Evolutionary conservation across 2,329 filamentous ascomycete genomes (phyloP).

Genomic region (Sporothrix schenckii): DNA sequence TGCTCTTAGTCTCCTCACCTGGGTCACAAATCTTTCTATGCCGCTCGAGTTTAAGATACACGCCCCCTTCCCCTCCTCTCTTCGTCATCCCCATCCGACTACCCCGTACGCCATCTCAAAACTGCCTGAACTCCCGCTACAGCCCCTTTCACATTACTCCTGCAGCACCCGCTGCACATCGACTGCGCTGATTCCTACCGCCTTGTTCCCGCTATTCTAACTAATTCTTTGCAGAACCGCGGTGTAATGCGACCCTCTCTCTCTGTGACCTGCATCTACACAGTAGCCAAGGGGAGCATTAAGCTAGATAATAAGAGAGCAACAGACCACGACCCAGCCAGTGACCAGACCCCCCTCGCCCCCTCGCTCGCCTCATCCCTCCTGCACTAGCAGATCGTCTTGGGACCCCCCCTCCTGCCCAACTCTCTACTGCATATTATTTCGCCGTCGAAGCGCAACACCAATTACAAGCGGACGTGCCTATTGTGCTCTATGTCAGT

Average conservation of each 20-base stretch:
- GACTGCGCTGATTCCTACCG: conserved; percentile 14
- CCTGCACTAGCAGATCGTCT: conserved; percentile 26
- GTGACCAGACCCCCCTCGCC: conserved; percentile 8
- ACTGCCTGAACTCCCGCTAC: background rate
- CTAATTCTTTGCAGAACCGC: conserved; percentile 12
- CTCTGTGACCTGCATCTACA: conserved; percentile 14
- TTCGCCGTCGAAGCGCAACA: conserved; percentile 6
- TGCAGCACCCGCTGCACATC: conserved; percentile 13
- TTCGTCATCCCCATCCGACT: conserved; percentile 5
- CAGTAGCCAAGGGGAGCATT: conserved; percentile 16
- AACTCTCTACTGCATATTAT: conserved; percentile 1
- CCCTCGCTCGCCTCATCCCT: conserved; percentile 17
- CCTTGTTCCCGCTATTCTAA: conserved; percentile 24
- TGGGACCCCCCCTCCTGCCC: conserved; percentile 16
- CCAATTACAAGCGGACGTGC: conserved; percentile 15
- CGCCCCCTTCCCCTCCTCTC: background rate
- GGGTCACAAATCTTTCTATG: conserved; percentile 16
- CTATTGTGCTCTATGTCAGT: conserved; percentile 17
- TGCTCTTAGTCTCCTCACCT: conserved; percentile 1
- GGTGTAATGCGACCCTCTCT: conserved; percentile 21
- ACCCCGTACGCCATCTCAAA: conserved; percentile 15
- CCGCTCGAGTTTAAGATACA: background rate
- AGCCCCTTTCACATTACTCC: conserved; percentile 2
- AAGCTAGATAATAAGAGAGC: conserved; percentile 22
- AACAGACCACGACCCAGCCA: conserved; percentile 5